Conservation (phyloP, 768 basidiomycete species). For the Lactifluus subvellereus region DNA sequence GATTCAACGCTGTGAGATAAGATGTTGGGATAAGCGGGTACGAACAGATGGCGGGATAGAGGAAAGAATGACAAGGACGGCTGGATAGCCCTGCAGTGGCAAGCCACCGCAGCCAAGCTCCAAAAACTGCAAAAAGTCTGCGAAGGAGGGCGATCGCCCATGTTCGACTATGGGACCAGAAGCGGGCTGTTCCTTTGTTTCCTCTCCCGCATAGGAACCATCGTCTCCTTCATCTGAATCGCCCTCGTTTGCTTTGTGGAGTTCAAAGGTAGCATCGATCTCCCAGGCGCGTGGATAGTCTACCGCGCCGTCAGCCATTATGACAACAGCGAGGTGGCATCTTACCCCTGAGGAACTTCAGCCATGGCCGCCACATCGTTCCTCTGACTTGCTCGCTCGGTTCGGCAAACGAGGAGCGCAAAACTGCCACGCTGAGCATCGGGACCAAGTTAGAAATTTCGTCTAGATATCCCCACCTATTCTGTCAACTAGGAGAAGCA, state of each 20-base stretch:
- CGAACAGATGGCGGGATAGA: constrained; percentile 68
- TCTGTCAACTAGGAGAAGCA: neutral
- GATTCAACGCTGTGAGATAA: neutral
- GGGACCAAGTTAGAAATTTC: constrained; percentile 34
- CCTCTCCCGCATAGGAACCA: constrained; percentile 34
- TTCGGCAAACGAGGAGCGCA: constrained; percentile 71
- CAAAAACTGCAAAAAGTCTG: constrained; percentile 75
- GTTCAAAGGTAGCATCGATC: constrained; percentile 32
- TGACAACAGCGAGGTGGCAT: constrained; percentile 10
- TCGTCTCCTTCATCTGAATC: constrained; percentile 36
- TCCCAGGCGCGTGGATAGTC: constrained; percentile 66
- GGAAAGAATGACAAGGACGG: constrained; percentile 72
- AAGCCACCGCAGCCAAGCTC: constrained; percentile 73
- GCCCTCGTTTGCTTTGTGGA: constrained; percentile 30
- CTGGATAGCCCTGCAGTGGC: constrained; percentile 75
- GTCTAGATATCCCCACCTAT: constrained; percentile 19
- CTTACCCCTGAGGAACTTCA: constrained; percentile 68
- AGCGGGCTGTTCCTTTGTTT: constrained; percentile 27
- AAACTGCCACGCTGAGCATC: constrained; percentile 48
- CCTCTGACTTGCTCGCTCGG: constrained; percentile 61
- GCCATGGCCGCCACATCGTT: constrained; percentile 62
- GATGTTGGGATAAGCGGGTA: neutral
- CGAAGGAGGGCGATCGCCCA: constrained; percentile 40
- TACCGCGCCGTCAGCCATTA: constrained; percentile 27
- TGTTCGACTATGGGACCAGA: neutral